Evolutionary conservation across 192 early-diverging fungal species (phyloP).

Genomic region (Entomortierella beljakovae): DNA sequence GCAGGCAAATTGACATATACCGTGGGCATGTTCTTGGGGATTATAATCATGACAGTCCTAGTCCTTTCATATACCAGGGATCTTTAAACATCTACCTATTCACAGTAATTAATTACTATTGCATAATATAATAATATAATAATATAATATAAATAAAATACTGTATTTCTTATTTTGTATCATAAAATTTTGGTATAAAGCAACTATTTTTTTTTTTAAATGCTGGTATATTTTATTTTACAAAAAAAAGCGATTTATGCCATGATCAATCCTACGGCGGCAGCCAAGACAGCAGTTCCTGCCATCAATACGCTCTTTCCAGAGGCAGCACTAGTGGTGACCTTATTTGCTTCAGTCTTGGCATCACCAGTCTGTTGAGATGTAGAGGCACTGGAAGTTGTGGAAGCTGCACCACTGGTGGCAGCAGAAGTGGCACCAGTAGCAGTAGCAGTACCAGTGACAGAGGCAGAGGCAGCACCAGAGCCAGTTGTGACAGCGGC

Average conservation of each 20-base stretch:
- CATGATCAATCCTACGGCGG: slow-evolving; percentile 22
- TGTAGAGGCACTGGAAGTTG: background rate
- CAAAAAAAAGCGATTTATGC: slow-evolving; percentile 4
- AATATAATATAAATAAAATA: background rate
- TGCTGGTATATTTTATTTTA: background rate
- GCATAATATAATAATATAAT: background rate
- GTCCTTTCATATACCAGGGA: slow-evolving; percentile 27
- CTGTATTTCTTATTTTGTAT: too few relatives aligned
- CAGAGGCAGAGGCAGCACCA: background rate
- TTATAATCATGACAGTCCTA: slow-evolving; percentile 27
- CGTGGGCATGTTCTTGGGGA: slow-evolving; percentile 38
- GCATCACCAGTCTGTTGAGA: slow-evolving; percentile 2
- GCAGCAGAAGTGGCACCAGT: background rate
- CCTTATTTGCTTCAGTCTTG: slow-evolving; percentile 9
- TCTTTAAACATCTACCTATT: background rate
- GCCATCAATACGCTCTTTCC: slow-evolving; percentile 21
- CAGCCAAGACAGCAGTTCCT: slow-evolving; percentile 31
- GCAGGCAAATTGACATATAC: slow-evolving; percentile 50
- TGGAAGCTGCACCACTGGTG: background rate
- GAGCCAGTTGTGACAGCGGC: too few relatives aligned
- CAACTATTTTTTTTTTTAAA: background rate
- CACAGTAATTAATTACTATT: background rate
- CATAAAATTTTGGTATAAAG: too few relatives aligned
- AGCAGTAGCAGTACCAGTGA: background rate
- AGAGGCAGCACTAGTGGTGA: slow-evolving; percentile 12